Base-by-base conservation (phyloP, 352 stramenopile genomes). In the Blastocystis sp. region DNA sequence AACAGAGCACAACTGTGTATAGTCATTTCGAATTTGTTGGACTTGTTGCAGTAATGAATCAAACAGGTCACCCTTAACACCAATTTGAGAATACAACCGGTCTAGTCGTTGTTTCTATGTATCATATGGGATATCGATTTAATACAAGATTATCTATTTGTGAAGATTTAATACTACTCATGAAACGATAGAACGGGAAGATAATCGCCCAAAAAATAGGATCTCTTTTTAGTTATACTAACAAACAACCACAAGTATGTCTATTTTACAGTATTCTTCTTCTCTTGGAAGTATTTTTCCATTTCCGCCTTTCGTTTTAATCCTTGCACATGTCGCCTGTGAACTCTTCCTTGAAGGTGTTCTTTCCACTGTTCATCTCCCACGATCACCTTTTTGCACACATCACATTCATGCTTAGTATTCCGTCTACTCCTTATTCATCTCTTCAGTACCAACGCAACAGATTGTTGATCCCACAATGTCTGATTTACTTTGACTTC, bases 321-420 rank as follows among this genome's bases (percentile, higher is more conserved):
- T 27, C 69, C 51, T 1, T 37, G 35, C 24, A 80, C 51, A 49
- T 80, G 69, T 16, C 69, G 37, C 27, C 59, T 80, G 69, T 80
- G 69, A 12, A 80, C 69, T 29, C 69, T 24, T 42, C 69, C 69
- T 37, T 78, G 37, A 46, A 88, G 51, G 66, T 88, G 85, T n/a
- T 57, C 12, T 24, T 88, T 19, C 69, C 67, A 87, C 29, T 87
- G 43, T 1, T 88, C 66, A 54, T 88, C 49, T 63, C 85, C 85
- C 3, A 75, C 77, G 29, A 87, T 65, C n/a, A 74, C 58, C 27
- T 66, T 75, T 43, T 65, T 58, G 69, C 85, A 88, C 43, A 87
- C 49, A 11, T 74, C 42, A 58, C 85, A 88, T 37, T 51, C 49
- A 43, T 65, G 77, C 69, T 87, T 87, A 11, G 49, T 73, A 27